Evolutionary conservation across 805 yeast species (phyloP), one percentile per base, ranked within the genome.

Genomic region (Groenewaldozyma tartarivorans): DNA sequence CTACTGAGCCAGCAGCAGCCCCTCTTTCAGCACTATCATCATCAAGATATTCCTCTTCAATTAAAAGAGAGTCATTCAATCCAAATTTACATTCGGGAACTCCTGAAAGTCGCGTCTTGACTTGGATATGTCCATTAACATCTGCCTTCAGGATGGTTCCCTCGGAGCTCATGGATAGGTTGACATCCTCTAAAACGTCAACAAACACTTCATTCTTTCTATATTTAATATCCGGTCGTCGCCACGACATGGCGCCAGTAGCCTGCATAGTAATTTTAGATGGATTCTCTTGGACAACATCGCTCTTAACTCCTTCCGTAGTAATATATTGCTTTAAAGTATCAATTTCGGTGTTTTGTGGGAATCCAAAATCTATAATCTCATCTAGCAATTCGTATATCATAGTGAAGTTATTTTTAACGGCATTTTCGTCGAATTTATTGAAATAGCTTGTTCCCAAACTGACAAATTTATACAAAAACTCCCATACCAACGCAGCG

Each of bases 41-140:
- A 2, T 45, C 39, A n/a, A n/a, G n/a, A n/a, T n/a, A n/a, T 2
- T 48, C 44, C 20, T 48, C 53, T 20, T 50, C 50, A 30, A 62
- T 42, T 11, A 62, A 57, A 19, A 63, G 47, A 13, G 71, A 62
- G 46, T 81, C 87, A 46, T 78, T 76, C 36, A 90, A 67, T 0
- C 90, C 94, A 56, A 88, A 79, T 36, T 77, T 74, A 57, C 96
- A 88, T 19, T 71, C 71, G 0, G 96, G 96, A 72, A 77, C 75
- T 3, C 96, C 96, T 0, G 83, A 71, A 9, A 88, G 61, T 33
- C 77, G 84, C 0, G 90, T 67, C 38, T 79, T 77, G 71, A 85
- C 71, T 38, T 71, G 67, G 35, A 88, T 76, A 7, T 72, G 64
- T 4, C 96, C 96, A 48, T 81, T 84, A 19, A 87, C 83, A 52